A percentile compares a stretch with the other conserved stretches of the same genome.
Conservation (phyloP, 805 yeast species). For the Kockiozyma suomiensis region DNA sequence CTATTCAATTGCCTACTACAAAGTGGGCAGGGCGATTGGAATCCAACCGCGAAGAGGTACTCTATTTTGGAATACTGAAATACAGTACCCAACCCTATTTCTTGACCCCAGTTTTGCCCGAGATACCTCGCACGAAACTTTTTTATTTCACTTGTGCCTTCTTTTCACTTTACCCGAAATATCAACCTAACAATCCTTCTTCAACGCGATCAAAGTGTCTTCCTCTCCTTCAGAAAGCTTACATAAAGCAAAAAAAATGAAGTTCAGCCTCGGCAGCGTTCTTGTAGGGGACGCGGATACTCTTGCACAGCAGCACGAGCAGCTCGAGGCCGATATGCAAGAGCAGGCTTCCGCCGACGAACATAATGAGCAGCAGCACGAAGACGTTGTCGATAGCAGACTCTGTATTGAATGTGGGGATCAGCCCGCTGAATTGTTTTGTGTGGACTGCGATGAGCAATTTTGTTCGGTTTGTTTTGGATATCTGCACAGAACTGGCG, state of each 20-base stretch:
- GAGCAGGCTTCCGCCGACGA: conserved; percentile 4
- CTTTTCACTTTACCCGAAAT: neutral
- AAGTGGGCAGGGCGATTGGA: no score
- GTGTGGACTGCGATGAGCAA: conserved; percentile 64
- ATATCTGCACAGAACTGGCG: conserved; percentile 69
- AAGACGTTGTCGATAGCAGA: conserved; percentile 15
- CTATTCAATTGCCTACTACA: no score
- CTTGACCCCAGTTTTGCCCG: neutral
- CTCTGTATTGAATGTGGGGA: conserved; percentile 73
- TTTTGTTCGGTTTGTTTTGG: conserved; percentile 72
- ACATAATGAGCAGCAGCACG: conserved; percentile 7
- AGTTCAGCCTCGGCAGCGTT: conserved; percentile 20
- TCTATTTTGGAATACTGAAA: neutral
- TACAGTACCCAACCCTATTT: neutral
- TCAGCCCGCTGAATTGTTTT: conserved; percentile 66
- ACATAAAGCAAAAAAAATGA: conserved; percentile 18
- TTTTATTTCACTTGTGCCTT: no score
- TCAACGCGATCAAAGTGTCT: conserved; percentile 2
- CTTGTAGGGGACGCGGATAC: conserved; percentile 27
- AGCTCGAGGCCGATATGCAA: conserved; percentile 13
- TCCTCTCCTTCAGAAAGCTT: neutral
- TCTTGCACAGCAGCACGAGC: conserved; percentile 17
- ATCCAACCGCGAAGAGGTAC: neutral
- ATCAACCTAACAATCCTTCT: neutral
- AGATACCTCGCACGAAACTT: no score